Evolutionary conservation across 2,329 filamentous ascomycete species (phyloP).

Genomic region (Penicillium freii): DNA sequence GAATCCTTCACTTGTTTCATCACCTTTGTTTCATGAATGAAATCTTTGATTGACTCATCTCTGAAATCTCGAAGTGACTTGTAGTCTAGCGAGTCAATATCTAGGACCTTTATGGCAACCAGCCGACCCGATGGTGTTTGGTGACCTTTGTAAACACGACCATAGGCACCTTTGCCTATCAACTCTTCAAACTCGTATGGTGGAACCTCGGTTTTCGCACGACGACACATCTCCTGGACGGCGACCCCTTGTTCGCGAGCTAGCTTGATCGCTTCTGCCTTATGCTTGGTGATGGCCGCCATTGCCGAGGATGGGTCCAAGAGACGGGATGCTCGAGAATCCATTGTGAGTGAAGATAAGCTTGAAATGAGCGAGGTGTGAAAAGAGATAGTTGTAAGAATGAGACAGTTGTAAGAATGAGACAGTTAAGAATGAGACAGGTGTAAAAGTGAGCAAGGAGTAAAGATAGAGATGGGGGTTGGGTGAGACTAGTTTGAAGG

Average conservation of each 20-base stretch:
- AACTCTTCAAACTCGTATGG: conserved; percentile 52
- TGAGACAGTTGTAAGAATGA: neutral
- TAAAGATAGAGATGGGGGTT: neutral
- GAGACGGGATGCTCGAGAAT: conserved; percentile 34
- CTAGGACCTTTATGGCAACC: conserved; percentile 54
- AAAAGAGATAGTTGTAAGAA: neutral
- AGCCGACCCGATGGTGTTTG: conserved; percentile 41
- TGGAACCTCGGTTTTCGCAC: conserved; percentile 45
- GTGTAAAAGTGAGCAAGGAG: neutral
- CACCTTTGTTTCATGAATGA: conserved; percentile 62
- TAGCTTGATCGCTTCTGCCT: conserved; percentile 48
- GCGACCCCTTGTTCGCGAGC: conserved; percentile 47
- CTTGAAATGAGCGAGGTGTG: neutral
- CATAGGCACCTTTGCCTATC: conserved; percentile 53
- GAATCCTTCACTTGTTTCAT: conserved; percentile 62
- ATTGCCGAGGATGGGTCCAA: conserved; percentile 44
- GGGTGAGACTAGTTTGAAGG: neutral
- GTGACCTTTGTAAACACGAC: conserved; percentile 51
- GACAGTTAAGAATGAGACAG: neutral
- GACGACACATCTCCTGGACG: conserved; percentile 48
- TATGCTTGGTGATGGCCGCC: conserved; percentile 49
- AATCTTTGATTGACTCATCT: conserved; percentile 53
- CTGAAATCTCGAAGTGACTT: conserved; percentile 46
- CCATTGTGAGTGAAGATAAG: conserved; percentile 23
- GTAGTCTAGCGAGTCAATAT: conserved; percentile 51